A percentile compares a stretch with the other conserved stretches of the same genome.
phyloP scores from a whole-genome alignment of 129 eudicot genomes.

The Solidago caesia region DNA sequence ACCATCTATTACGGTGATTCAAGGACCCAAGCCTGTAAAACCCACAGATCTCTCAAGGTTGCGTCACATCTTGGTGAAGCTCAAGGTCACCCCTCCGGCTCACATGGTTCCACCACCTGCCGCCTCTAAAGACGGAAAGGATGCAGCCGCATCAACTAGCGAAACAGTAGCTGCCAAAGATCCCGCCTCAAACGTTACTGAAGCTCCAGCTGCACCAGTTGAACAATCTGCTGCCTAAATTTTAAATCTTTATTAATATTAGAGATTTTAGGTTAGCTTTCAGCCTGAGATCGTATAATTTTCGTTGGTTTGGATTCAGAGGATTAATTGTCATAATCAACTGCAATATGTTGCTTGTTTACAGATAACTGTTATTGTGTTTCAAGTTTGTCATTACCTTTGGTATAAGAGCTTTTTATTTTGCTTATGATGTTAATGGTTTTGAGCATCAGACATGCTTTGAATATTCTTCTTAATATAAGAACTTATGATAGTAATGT shows the following conservation, averaged over 20 bases:
- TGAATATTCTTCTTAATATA: no score
- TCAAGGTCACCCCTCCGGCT: conserved; percentile 62
- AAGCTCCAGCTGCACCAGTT: conserved; percentile 38
- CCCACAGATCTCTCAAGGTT: conserved; percentile 68
- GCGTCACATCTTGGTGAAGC: conserved; percentile 67
- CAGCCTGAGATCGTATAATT: conserved; percentile 10
- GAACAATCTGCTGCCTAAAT: conserved; percentile 48
- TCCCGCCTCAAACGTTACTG: conserved; percentile 36
- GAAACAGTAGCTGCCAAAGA: conserved; percentile 40
- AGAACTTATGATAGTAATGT: no score
- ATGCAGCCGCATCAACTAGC: conserved; percentile 36
- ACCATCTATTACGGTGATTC: conserved; percentile 55
- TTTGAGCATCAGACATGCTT: conserved; percentile 21
- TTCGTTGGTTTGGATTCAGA: conserved; percentile 6
- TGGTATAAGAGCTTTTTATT: conserved; percentile 19
- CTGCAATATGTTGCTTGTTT: conserved; percentile 30
- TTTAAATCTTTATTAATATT: not conserved
- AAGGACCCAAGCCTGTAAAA: conserved; percentile 73
- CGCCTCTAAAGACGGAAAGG: conserved; percentile 49
- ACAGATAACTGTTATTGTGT: conserved; percentile 32
- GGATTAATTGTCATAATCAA: conserved; percentile 25
- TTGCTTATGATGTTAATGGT: conserved; percentile 17
- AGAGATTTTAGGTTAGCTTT: conserved; percentile 27
- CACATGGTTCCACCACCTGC: conserved; percentile 49
- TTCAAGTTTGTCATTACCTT: conserved; percentile 31